These are phyloP conservation scores for Tympanopsis confertula DNA, from an alignment of 2,329 filamentous ascomycete genomes.

Conservation along the genomic window DNA sequence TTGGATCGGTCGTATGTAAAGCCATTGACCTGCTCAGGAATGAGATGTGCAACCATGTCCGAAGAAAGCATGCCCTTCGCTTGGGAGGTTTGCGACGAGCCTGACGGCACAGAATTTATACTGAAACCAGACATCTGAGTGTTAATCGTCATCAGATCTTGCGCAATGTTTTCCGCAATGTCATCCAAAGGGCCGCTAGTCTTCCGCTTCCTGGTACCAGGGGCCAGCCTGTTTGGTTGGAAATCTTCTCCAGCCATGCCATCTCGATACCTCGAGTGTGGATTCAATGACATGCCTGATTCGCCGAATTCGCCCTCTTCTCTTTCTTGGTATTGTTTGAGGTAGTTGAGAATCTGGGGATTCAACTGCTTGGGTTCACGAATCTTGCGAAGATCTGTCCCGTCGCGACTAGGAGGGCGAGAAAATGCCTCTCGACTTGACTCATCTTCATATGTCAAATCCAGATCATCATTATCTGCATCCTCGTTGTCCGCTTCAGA, in stretches of 20 bases:
- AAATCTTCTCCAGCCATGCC: background rate
- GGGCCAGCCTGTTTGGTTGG: background rate
- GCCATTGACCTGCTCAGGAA: conserved; percentile 76
- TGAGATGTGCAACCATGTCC: conserved; percentile 74
- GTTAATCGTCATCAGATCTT: conserved; percentile 30
- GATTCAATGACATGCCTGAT: background rate
- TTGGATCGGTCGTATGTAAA: conserved; percentile 80
- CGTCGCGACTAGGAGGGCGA: conserved; percentile 77
- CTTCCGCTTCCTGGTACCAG: background rate
- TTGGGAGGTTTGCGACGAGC: conserved; percentile 69
- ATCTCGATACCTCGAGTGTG: no score
- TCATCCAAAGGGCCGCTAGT: conserved; percentile 49
- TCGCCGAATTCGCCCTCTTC: background rate
- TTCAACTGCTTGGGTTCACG: conserved; percentile 50
- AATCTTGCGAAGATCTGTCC: conserved; percentile 49
- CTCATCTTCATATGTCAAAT: conserved; percentile 30
- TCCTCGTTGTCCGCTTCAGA: conserved; percentile 40
- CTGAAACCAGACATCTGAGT: conserved; percentile 33
- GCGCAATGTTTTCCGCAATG: no score
- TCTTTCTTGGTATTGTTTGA: conserved; percentile 70
- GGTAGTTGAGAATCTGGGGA: conserved; percentile 59
- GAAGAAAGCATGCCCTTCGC: conserved; percentile 71
- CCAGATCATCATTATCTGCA: conserved; percentile 38
- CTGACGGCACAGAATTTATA: conserved; percentile 55
- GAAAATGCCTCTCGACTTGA: conserved; percentile 70